Evolutionary conservation across 2,329 filamentous ascomycete species (phyloP), one percentile per base, ranked within the genome.

Genomic region (Fusarium mundagurra): DNA sequence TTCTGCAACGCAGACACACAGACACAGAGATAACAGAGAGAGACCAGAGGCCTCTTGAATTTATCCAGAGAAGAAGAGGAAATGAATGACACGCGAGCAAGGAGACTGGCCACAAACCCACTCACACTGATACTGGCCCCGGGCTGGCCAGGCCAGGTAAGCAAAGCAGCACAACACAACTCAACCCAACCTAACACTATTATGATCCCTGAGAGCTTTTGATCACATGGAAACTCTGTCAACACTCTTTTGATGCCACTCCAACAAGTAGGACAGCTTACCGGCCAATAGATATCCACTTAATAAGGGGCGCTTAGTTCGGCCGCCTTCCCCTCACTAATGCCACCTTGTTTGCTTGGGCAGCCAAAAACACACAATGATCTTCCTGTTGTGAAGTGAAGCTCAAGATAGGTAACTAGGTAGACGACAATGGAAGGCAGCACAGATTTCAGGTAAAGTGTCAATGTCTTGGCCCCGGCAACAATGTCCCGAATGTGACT

Each of bases 261-360:
- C 57, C 34, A 67, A 55, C 64, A 55, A 74, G 68, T 74, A 74
- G 72, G 72, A 55, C 58, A 66, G n/a, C 57, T 69, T 73, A 34
- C 72, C 69, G 60, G 53, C 41, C 57, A 61, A 53, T 54, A 38
- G n/a, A 60, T 74, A 70, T 74, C 72, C 72, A 74, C 72, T 73
- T 54, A 74, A 75, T 75, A 74, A 75, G 68, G 64, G 68, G 72
- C 67, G 43, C 58, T 57, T 74, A 75, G 72, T 63, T 55, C 61
- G 57, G 60, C 41, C 64, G 64, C 64, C 72, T 71, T 67, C 70
- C 73, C 63, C 72, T 73, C 76, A 77, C 76, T 77, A 77, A 78
- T 77, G 74, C 76, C 74, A 78, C 76, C 76, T 78, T 78, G 76
- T 78, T 67, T 66, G 63, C 33, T 78, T 74, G 62, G 70, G 74